These are phyloP conservation scores for Akanthomyces muscarius DNA, from an alignment of 2,329 filamentous ascomycete species.

Conservation along the genomic window DNA sequence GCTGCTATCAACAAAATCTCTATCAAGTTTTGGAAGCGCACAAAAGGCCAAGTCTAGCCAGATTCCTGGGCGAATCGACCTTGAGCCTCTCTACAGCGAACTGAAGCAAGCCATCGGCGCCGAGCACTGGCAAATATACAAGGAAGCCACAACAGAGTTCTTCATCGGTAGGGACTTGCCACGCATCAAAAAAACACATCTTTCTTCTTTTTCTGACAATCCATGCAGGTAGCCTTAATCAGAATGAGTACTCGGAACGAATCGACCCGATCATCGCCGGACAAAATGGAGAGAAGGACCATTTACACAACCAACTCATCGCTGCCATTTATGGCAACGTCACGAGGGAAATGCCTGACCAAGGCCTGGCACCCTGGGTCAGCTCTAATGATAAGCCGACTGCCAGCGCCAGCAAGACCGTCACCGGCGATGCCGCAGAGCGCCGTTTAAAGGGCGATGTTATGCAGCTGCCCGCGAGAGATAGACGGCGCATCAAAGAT, in stretches of 20 bases:
- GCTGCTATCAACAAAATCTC: constrained; percentile 53
- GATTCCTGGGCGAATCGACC: constrained; percentile 61
- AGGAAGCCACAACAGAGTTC: constrained; percentile 60
- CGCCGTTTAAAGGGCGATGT: constrained; percentile 64
- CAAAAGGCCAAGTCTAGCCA: constrained; percentile 58
- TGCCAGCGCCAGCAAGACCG: constrained; percentile 55
- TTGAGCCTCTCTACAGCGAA: constrained; percentile 60
- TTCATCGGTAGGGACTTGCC: constrained; percentile 48
- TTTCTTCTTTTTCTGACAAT: constrained; percentile 1
- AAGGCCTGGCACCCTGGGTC: constrained; percentile 65
- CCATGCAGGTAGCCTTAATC: constrained; percentile 56
- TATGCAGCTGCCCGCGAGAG: constrained; percentile 65
- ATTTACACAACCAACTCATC: constrained; percentile 65
- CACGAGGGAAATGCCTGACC: constrained; percentile 64
- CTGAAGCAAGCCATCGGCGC: constrained; percentile 56
- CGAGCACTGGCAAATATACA: constrained; percentile 63
- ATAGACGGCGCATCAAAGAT: constrained; percentile 64
- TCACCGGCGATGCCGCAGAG: constrained; percentile 62
- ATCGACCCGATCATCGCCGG: constrained; percentile 59
- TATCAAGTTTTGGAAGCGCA: constrained; percentile 48
- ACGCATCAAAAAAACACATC: background rate
- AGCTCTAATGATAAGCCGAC: constrained; percentile 66
- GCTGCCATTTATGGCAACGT: constrained; percentile 66
- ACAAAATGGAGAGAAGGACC: constrained; percentile 54
- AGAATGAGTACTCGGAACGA: constrained; percentile 54